Evolutionary conservation across 441 rosid genomes (phyloP), one percentile per base, ranked within the genome.

Genomic region (Aleurites moluccanus): DNA sequence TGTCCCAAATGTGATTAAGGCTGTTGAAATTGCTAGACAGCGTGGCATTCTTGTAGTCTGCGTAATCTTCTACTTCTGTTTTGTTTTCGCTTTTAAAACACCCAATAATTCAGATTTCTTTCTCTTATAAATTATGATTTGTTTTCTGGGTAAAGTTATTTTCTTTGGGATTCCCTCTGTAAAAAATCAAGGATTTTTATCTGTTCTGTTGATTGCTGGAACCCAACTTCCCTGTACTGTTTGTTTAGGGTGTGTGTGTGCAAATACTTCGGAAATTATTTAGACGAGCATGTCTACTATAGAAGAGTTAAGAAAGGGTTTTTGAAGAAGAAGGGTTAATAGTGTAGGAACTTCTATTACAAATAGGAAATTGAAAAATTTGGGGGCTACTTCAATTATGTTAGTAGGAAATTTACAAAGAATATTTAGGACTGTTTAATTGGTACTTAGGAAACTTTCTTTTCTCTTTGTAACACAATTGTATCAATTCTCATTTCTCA

Each of bases 1-100:
- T 45, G 89, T 92, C 60, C 87, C 90, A 40, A 90, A 88, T 73
- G 97, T 92, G 13, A 73, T 94, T 7, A 84, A 78, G 76, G 84
- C 91, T 6, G 94, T 94, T 59, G 90, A 90, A 69, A 79, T 85
- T 69, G 92, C 98, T 35, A 85, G 97, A 88, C 81, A 83, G 78
- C 91, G 86, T 66, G 92, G 90, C 20, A 65, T 90, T 66, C 89
- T 89, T 59, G 87, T 94, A 0, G 79, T 88, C 67, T 94, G 97
- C 97, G 97, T 94, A 86, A 75, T n/a, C 30, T 73, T 69, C 53
- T 40, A 4, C 59, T 33, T 7, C 6, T 62, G 27, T 18, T 62
- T 70, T 7, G 33, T 23, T 70, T 52, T 20, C 38, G 4, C 0
- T 47, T 53, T 42, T 52, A 28, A 6, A 11, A 11, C 6, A 0